Base-by-base conservation (phyloP, 768 basidiomycete species). In the Artomyces pyxidatus region DNA sequence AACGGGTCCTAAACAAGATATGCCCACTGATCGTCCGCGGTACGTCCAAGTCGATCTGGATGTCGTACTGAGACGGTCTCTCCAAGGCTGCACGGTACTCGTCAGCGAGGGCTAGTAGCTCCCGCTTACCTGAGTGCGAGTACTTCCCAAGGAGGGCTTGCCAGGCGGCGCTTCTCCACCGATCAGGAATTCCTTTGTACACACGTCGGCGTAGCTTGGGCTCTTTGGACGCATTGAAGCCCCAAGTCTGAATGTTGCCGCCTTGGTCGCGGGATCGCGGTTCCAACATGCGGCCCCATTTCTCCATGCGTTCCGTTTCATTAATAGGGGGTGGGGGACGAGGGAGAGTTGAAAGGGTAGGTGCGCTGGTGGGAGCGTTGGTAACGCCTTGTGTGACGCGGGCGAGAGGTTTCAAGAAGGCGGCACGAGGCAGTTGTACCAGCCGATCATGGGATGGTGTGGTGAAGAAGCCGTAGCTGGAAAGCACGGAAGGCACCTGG, bases 1-100 rank as follows among this genome's bases (percentile, higher is more conserved):
- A 99, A 55, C 96, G 77, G 42, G 96, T 99, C 56, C 83, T 80
- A 61, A 98, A 99, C 72, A 94, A 76, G 51, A 96, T 77, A 68
- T 98, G 93, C 0, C 93, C 93, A 51, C 82, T 88, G 56, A 97
- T 96, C 11, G 96, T 98, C 60, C 96, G 70, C 3, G 96, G 96
- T 1, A 98, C 94, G 61, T 99, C 96, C 56, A 99, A 72, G 68
- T 99, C 96, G 57, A 98, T 97, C 70, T 98, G 96, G 27, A 97
- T 81, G 64, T 99, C 96, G 62, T 91, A 94, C 8, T 71, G 76
- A 35, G 91, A 95, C 16, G 93, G 86, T 50, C 77, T 79, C 43
- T 93, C 88, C 54, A 93, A 62, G 7, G 71, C 73, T 35, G 81
- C 78, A 54, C 73, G 68, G 56, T 87, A 88, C 49, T 78, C 72